phyloP scores from a whole-genome alignment of 2,329 filamentous ascomycete species.

The Xylaria hypoxylon region DNA sequence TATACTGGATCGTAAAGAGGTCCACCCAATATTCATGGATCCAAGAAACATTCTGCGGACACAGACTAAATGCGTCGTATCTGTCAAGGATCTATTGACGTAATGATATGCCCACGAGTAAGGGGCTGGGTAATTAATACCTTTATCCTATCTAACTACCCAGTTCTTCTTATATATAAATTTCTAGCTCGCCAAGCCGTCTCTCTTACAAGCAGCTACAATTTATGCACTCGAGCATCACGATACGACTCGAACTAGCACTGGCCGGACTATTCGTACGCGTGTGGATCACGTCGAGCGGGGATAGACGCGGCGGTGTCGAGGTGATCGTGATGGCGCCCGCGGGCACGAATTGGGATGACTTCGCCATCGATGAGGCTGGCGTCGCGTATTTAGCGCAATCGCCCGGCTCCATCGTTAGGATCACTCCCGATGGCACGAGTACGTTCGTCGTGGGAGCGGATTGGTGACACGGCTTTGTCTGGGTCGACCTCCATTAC shows the following conservation, averaged over 20 bases:
- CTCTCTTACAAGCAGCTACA: too few species aligned
- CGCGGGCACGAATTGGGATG: constrained; percentile 6
- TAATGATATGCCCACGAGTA: not conserved
- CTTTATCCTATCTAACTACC: not conserved
- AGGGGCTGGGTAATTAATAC: not conserved
- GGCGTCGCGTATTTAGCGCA: constrained; percentile 1
- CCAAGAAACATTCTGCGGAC: not conserved
- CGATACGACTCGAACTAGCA: too few species aligned
- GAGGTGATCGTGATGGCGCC: not conserved
- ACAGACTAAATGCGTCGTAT: not conserved
- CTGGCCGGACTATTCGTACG: not conserved
- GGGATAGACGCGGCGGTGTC: not conserved
- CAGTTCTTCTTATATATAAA: too few species aligned
- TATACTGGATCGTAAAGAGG: too few species aligned
- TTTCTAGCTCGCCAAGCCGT: too few species aligned
- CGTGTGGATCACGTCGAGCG: not conserved
- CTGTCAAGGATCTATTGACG: constrained; percentile 2
- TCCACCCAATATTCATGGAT: not conserved
- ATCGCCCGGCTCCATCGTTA: not conserved
- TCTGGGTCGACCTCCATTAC: constrained; percentile 1
- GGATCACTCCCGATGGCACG: not conserved
- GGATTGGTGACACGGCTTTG: not conserved
- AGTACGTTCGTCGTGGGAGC: not conserved
- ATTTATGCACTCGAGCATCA: too few species aligned
- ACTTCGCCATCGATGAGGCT: not conserved